Evolutionary conservation across 2,329 filamentous ascomycete species (phyloP).

Genomic region (Verticillium isaacii): DNA sequence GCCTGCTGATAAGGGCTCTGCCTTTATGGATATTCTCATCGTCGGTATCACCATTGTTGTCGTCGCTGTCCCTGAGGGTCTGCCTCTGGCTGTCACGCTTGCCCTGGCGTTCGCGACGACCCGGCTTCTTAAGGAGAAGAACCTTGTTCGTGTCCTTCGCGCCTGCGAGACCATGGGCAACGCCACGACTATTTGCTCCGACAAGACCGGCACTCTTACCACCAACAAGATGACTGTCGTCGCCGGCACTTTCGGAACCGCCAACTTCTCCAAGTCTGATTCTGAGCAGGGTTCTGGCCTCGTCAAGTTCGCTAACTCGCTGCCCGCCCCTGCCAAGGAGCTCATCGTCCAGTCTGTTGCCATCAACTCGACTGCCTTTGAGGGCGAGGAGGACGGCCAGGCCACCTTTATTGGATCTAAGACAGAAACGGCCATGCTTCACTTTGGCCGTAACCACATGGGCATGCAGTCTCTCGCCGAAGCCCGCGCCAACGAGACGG

Average conservation of each 20-base stretch:
- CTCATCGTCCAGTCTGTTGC: slow-evolving; percentile 37
- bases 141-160: slow-evolving; percentile 60
- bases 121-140: slow-evolving; percentile 66
- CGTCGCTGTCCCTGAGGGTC: slow-evolving; percentile 62
- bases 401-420: slow-evolving; percentile 49
- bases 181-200: slow-evolving; percentile 71
- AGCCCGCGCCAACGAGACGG: slow-evolving; percentile 38
- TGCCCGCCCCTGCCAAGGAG: slow-evolving; percentile 21
- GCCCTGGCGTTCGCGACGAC: slow-evolving; percentile 66
- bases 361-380: slow-evolving; percentile 56
- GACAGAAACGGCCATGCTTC: slow-evolving; percentile 50
- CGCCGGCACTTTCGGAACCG: slow-evolving; percentile 57
- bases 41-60: slow-evolving; percentile 63
- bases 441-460: slow-evolving; percentile 44
- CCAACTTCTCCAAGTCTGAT: slow-evolving; percentile 27
- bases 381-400: slow-evolving; percentile 40
- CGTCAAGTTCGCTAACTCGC: slow-evolving; percentile 14
- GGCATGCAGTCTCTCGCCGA: slow-evolving; percentile 42
- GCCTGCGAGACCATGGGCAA: slow-evolving; percentile 72
- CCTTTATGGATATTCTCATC: slow-evolving; percentile 61
- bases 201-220: slow-evolving; percentile 62
- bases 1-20: slow-evolving; percentile 50
- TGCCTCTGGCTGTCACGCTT: slow-evolving; percentile 63
- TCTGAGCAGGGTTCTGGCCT: slow-evolving; percentile 18
- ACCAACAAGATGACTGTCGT: slow-evolving; percentile 74